Conservation (phyloP, 1,284 basidiomycete species). For the Meripilus lineatus region DNA sequence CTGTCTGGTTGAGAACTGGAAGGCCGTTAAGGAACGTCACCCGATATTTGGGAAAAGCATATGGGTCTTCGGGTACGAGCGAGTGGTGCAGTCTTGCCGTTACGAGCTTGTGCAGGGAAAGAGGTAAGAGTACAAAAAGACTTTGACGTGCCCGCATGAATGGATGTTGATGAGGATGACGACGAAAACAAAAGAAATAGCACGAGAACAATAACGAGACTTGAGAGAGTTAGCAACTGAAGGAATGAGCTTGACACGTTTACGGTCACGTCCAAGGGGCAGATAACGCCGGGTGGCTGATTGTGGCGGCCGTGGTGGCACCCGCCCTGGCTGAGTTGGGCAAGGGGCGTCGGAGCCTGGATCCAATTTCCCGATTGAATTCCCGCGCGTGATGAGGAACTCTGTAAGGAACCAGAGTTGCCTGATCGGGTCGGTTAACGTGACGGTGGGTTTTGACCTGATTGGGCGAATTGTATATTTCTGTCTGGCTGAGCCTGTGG, state of each 20-base stretch:
- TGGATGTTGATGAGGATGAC: conserved; percentile 7
- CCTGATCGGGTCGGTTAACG: too few species aligned
- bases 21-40: conserved; percentile 78
- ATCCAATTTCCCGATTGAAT: too few species aligned
- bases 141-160: conserved; percentile 9
- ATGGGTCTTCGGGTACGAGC: conserved; percentile 68
- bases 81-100: conserved; percentile 54
- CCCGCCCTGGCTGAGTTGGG: too few species aligned
- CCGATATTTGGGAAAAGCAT: conserved; percentile 81
- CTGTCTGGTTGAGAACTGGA: conserved; percentile 73
- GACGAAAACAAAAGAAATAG: conserved; percentile 5
- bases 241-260: too few species aligned
- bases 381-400: too few species aligned
- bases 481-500: too few species aligned
- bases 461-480: too few species aligned
- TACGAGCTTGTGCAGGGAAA: conserved; percentile 20
- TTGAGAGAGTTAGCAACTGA: background rate
- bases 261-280: too few species aligned
- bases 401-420: too few species aligned
- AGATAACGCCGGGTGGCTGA: background rate
- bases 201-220: background rate
- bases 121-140: conserved; percentile 15
- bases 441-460: too few species aligned
- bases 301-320: too few species aligned
- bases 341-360: too few species aligned